Percentiles rank a stretch among this genome's conserved stretches.
These are phyloP conservation scores for Pythium dissimile DNA, from an alignment of 352 stramenopile species.

Conservation along the genomic window DNA sequence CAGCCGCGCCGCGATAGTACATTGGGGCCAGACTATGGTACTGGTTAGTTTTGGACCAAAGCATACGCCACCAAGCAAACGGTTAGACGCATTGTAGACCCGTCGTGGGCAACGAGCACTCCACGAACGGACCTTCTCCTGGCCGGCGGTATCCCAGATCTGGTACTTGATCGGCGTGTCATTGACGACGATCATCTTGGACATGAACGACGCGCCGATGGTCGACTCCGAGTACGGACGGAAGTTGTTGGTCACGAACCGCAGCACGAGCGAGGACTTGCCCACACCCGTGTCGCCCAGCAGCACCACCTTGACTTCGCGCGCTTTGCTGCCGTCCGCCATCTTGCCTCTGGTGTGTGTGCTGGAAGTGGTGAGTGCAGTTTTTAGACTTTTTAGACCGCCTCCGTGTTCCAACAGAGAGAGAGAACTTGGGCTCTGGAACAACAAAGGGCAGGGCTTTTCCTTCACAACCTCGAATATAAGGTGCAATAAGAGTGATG, in stretches of 20 bases:
- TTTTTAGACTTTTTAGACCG: constrained; percentile 4
- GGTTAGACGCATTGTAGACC: not conserved
- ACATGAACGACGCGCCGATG: constrained; percentile 97
- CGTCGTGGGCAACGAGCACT: no score
- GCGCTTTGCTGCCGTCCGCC: constrained; percentile 71
- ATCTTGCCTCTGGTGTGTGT: constrained; percentile 35
- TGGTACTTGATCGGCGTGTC: constrained; percentile 94
- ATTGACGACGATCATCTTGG: constrained; percentile 93
- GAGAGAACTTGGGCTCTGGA: not conserved
- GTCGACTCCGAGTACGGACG: constrained; percentile 95
- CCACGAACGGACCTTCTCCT: constrained; percentile 88
- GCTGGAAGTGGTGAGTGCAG: not conserved
- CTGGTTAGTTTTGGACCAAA: constrained; percentile 29
- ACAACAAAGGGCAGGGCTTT: not conserved
- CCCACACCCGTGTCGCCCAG: constrained; percentile 94
- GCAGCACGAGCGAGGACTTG: constrained; percentile 95
- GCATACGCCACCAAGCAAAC: no score
- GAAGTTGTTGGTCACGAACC: constrained; percentile 98
- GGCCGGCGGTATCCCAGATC: constrained; percentile 98
- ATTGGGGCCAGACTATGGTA: constrained; percentile 97
- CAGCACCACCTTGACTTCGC: constrained; percentile 89
- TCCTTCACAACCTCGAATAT: not conserved
- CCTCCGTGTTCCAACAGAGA: not conserved
- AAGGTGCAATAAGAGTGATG: constrained; percentile 9
- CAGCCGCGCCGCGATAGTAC: constrained; percentile 98